Conservation (phyloP, 2,329 filamentous ascomycete species). For the Camillea tinctor region DNA sequence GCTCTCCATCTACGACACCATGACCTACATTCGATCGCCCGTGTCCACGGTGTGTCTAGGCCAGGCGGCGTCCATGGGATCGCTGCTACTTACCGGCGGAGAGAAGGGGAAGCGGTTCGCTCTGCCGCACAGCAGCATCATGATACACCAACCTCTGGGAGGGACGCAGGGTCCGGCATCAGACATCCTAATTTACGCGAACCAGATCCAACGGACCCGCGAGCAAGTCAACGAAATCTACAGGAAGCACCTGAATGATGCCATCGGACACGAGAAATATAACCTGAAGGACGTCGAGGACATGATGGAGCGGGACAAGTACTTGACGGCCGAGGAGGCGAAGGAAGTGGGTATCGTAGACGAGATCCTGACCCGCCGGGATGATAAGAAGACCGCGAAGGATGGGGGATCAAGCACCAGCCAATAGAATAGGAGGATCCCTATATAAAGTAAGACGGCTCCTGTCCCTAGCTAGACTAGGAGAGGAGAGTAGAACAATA, state of each 20-base stretch:
- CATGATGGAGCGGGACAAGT: constrained; percentile 96
- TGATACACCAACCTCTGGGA: constrained; percentile 94
- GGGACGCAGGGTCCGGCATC: constrained; percentile 63
- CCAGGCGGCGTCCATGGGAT: constrained; percentile 93
- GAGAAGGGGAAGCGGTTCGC: constrained; percentile 82
- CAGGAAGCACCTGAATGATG: constrained; percentile 76
- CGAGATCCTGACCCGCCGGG: constrained; percentile 72
- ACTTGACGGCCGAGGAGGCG: constrained; percentile 85
- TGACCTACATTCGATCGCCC: constrained; percentile 92
- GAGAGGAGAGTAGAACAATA: too few species aligned
- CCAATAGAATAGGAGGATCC: neutral
- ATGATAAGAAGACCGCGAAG: constrained; percentile 35
- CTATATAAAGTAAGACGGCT: neutral
- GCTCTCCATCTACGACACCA: constrained; percentile 95
- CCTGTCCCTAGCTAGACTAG: neutral
- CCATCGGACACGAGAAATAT: constrained; percentile 72
- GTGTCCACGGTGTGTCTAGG: constrained; percentile 95
- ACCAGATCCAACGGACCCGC: constrained; percentile 87
- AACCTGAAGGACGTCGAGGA: constrained; percentile 81
- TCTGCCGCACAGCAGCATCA: constrained; percentile 89
- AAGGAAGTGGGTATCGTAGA: constrained; percentile 89
- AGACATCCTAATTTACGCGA: constrained; percentile 96
- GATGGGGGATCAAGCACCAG: constrained; percentile 2
- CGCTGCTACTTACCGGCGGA: constrained; percentile 82
- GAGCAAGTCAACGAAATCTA: constrained; percentile 90